Conservation (phyloP, 208 protist species). For the Acanthamoeba lenticulata region DNA sequence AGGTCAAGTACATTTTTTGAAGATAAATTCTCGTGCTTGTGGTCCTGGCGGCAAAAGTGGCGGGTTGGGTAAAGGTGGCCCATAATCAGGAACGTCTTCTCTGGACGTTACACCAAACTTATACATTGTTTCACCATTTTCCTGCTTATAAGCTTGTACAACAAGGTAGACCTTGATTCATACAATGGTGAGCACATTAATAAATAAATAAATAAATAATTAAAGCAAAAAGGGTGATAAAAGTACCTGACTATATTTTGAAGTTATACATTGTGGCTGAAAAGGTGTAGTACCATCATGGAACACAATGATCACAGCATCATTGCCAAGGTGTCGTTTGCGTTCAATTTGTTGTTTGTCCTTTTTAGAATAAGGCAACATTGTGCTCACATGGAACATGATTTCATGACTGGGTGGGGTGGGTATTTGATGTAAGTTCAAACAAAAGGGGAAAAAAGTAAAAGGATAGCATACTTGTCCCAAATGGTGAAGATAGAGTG, state of each 20-base stretch:
- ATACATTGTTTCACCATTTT: slow-evolving; percentile 26
- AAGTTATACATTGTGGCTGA: slow-evolving; percentile 52
- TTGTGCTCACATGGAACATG: slow-evolving; percentile 78
- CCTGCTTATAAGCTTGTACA: slow-evolving; percentile 38
- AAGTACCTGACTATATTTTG: slow-evolving; percentile 44
- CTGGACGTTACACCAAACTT: slow-evolving; percentile 43
- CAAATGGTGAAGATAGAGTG: slow-evolving; percentile 73
- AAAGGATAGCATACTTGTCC: neutral
- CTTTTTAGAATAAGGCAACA: slow-evolving; percentile 75
- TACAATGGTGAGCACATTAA: neutral
- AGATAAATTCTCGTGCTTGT: slow-evolving; percentile 20
- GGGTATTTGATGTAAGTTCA: too few relatives aligned
- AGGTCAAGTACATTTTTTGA: slow-evolving; percentile 38
- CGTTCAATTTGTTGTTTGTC: slow-evolving; percentile 59
- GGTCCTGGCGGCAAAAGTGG: neutral
- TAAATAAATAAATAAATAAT: neutral
- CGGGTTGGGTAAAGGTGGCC: slow-evolving; percentile 48
- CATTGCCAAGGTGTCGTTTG: slow-evolving; percentile 55
- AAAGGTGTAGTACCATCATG: slow-evolving; percentile 43
- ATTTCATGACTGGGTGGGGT: slow-evolving; percentile 78
- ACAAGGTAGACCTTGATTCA: slow-evolving; percentile 37
- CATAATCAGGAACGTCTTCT: slow-evolving; percentile 55
- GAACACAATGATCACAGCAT: slow-evolving; percentile 60
- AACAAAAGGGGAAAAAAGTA: too few relatives aligned
- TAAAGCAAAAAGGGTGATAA: neutral